phyloP scores from a whole-genome alignment of 1,284 basidiomycete genomes.

The Singerocomus rubriflavus region DNA sequence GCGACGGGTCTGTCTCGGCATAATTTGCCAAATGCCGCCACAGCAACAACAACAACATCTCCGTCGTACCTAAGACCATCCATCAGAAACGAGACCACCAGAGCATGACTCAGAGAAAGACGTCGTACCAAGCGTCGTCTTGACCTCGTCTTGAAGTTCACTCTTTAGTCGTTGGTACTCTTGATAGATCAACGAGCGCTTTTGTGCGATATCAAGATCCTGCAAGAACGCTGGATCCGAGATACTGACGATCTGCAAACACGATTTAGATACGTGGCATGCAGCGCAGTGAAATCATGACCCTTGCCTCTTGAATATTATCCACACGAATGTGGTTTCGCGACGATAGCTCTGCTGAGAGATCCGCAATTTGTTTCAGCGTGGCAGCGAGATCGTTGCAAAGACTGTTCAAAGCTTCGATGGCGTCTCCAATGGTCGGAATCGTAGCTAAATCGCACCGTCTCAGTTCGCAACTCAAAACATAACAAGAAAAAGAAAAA shows the following conservation, averaged over 20 bases:
- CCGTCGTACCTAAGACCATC: conserved; percentile 60
- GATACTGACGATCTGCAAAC: conserved; percentile 50
- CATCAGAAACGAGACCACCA: background rate
- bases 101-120: background rate
- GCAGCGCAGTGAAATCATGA: background rate
- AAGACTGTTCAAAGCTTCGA: conserved; percentile 65
- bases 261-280: background rate
- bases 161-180: conserved; percentile 52
- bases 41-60: conserved; percentile 80
- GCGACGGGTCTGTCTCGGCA: conserved; percentile 39
- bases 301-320: conserved; percentile 63
- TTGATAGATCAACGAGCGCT: conserved; percentile 58
- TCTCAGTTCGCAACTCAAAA: background rate
- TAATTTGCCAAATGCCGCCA: conserved; percentile 83
- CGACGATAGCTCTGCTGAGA: conserved; percentile 70
- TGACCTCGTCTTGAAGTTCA: conserved; percentile 46
- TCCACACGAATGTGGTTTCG: conserved; percentile 68
- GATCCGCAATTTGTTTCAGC: conserved; percentile 64
- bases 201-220: conserved; percentile 65
- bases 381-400: conserved; percentile 57
- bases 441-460: conserved; percentile 48
- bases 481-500: background rate
- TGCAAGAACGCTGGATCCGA: conserved; percentile 55
- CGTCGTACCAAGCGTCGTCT: conserved; percentile 51
- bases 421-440: conserved; percentile 74